These are phyloP conservation scores for Penicillium palitans DNA, from an alignment of 2,329 filamentous ascomycete species.

Conservation along the genomic window DNA sequence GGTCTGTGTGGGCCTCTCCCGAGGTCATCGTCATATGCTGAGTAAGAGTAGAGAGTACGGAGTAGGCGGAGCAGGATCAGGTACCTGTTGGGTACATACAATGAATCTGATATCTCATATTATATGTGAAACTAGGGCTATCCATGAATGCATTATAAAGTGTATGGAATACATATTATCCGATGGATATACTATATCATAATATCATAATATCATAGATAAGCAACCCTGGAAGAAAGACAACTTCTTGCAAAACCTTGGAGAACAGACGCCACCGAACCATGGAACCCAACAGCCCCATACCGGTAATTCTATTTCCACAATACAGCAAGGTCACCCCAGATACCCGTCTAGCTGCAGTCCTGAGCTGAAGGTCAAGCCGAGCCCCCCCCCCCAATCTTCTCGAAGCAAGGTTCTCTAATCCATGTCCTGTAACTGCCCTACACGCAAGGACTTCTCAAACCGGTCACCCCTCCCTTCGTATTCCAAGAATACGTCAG, in stretches of 20 bases:
- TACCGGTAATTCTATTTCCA: constrained; percentile 1
- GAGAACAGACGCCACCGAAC: neutral
- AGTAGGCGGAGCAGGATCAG: neutral
- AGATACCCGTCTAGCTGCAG: neutral
- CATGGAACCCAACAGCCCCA: neutral
- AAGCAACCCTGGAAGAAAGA: too few relatives aligned
- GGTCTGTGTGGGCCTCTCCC: constrained; percentile 4
- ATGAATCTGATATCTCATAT: neutral
- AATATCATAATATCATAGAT: too few relatives aligned
- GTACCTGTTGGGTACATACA: constrained; percentile 5
- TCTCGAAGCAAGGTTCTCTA: constrained; percentile 26
- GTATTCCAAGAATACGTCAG: constrained; percentile 18
- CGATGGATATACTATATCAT: too few relatives aligned
- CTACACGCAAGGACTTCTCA: constrained; percentile 15
- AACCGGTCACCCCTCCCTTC: neutral
- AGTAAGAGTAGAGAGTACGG: constrained; percentile 2
- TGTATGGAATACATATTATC: neutral
- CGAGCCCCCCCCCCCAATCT: constrained; percentile 3
- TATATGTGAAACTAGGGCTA: neutral
- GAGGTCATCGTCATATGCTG: constrained; percentile 15
- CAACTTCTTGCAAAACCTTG: neutral
- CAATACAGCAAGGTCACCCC: neutral
- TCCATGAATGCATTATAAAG: neutral
- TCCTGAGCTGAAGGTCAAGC: neutral
- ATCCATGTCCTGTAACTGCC: constrained; percentile 9